Evolutionary conservation across 2,329 filamentous ascomycete species (phyloP).

Genomic region (Ophiostoma fasciatum): DNA sequence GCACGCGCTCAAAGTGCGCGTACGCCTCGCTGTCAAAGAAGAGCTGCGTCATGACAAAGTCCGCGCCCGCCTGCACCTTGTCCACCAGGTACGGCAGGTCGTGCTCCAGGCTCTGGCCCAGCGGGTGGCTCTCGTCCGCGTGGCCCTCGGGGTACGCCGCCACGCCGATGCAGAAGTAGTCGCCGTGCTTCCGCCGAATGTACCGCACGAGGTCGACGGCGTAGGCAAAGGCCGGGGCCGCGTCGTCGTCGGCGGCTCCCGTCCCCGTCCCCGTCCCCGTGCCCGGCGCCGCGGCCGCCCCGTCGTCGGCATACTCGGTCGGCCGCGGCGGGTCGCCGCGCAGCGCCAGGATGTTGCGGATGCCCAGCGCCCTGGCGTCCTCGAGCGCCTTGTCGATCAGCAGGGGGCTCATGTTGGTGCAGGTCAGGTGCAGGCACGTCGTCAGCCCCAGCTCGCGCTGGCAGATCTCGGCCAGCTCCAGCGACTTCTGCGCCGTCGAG

Average conservation of each 20-base stretch:
- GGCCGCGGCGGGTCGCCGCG: conserved; percentile 81
- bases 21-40: conserved; percentile 88
- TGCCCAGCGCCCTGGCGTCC: conserved; percentile 77
- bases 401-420: conserved; percentile 87
- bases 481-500: conserved; percentile 76
- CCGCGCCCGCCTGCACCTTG: conserved; percentile 80
- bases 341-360: conserved; percentile 86
- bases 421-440: conserved; percentile 90
- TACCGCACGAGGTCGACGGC: conserved; percentile 82
- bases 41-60: conserved; percentile 97
- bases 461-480: conserved; percentile 89
- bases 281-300: neutral
- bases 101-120: conserved; percentile 52
- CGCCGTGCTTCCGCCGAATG: conserved; percentile 70
- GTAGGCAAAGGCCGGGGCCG: conserved; percentile 67
- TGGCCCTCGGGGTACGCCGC: conserved; percentile 94
- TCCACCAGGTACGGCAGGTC: conserved; percentile 83
- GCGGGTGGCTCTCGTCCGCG: conserved; percentile 74
- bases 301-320: conserved; percentile 63
- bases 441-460: conserved; percentile 85
- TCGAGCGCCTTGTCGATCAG: conserved; percentile 81
- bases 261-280: conserved; percentile 35
- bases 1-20: conserved; percentile 57
- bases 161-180: conserved; percentile 94
- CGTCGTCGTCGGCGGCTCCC: conserved; percentile 45